Conservation (phyloP, 1,284 basidiomycete genomes). For the Trametes versicolor region DNA sequence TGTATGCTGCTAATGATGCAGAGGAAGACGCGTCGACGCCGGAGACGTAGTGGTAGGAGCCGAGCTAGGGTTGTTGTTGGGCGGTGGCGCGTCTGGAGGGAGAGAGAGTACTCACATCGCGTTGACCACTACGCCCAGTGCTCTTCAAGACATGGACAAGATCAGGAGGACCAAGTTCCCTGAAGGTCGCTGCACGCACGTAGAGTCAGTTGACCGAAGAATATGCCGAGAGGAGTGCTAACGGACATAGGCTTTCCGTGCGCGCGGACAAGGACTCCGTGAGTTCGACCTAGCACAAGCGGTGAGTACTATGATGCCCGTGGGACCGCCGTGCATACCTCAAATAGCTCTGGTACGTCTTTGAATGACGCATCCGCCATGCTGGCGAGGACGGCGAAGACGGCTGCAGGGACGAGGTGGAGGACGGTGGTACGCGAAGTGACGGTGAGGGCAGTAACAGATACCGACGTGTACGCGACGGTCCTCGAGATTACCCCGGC, state of each 20-base stretch:
- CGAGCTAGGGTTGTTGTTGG: slow-evolving; percentile 62
- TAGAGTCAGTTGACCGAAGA: slow-evolving; percentile 30
- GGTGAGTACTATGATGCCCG: slow-evolving; percentile 5
- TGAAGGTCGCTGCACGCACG: slow-evolving; percentile 79
- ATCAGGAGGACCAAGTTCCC: slow-evolving; percentile 97
- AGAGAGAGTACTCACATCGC: slow-evolving; percentile 72
- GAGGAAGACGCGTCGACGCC: slow-evolving; percentile 98
- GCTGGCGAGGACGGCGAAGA: slow-evolving; percentile 12
- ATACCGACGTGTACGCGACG: slow-evolving; percentile 31
- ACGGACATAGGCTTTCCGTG: slow-evolving; percentile 91
- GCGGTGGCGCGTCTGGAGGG: slow-evolving; percentile 21
- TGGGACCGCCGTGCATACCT: slow-evolving; percentile 51
- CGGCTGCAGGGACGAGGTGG: slow-evolving; percentile 8
- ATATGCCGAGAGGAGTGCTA: slow-evolving; percentile 15
- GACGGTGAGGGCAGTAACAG: slow-evolving; percentile 18
- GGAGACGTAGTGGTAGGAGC: slow-evolving; percentile 95
- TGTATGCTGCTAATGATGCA: slow-evolving; percentile 96
- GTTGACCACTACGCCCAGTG: slow-evolving; percentile 83
- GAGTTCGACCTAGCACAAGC: slow-evolving; percentile 76
- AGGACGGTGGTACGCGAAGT: slow-evolving; percentile 8
- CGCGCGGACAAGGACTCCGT: slow-evolving; percentile 91
- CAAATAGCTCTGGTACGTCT: slow-evolving; percentile 78
- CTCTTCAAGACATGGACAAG: slow-evolving; percentile 96
- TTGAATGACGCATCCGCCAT: slow-evolving; percentile 55
- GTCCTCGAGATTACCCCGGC: slow-evolving; percentile 15